These are phyloP conservation scores for Emydomyces testavorans DNA, from an alignment of 2,329 filamentous ascomycete species.

Conservation along the genomic window DNA sequence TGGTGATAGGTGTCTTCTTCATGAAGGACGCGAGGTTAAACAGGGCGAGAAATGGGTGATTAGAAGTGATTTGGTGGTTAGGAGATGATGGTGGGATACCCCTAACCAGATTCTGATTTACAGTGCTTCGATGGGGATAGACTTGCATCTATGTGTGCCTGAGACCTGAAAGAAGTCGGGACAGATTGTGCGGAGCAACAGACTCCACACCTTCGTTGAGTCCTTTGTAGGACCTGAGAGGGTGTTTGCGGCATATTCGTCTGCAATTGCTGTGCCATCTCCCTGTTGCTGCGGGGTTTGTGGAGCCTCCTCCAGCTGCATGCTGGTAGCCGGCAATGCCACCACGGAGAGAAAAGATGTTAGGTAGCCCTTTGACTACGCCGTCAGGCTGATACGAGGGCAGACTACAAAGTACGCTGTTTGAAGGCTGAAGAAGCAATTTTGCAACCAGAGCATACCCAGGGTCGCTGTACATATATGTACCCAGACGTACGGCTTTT, in stretches of 20 bases:
- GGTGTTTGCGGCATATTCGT: background rate
- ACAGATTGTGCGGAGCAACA: background rate
- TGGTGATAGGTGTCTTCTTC: constrained; percentile 77
- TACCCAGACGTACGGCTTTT: background rate
- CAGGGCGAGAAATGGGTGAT: constrained; percentile 86
- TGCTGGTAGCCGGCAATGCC: background rate
- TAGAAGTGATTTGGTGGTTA: constrained; percentile 58
- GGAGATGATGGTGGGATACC: constrained; percentile 19
- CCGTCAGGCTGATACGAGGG: constrained; percentile 1
- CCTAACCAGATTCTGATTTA: no score
- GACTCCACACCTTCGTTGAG: background rate
- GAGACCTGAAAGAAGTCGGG: background rate
- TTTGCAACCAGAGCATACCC: background rate
- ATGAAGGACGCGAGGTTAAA: constrained; percentile 70
- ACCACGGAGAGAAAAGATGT: background rate
- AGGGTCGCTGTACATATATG: background rate
- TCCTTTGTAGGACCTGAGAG: background rate
- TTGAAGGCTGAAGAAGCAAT: background rate
- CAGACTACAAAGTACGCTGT: background rate
- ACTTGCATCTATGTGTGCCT: no score
- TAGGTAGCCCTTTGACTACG: background rate
- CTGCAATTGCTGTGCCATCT: background rate
- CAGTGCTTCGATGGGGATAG: no score
- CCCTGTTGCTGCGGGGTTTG: background rate
- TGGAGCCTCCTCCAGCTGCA: background rate